Evolutionary conservation across 345 rosid genomes (phyloP), one percentile per base, ranked within the genome.

Genomic region (Sisymbrium irio): DNA sequence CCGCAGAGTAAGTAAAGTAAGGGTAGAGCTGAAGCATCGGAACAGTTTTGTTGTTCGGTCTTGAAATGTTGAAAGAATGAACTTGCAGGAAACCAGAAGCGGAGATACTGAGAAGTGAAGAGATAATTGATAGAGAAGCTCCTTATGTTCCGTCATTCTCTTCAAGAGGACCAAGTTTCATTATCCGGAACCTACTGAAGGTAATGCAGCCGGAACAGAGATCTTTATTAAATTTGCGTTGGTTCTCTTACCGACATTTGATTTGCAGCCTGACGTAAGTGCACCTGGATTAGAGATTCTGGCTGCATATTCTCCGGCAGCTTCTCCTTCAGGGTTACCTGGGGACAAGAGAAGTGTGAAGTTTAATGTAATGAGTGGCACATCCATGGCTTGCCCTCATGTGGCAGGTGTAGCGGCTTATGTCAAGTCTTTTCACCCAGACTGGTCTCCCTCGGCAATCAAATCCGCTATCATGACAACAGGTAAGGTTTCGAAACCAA

Each of bases 331-430:
- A 6, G 2, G 11, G 2, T 8, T 13, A 27, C n/a, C 30, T n/a
- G 13, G 0, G 41, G 79, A 82, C 66, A 55, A 25, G 19, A 53
- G 81, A 67, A 22, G 36, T 35, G 77, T 40, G 6, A 78, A 15
- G 7, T 84, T 50, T 75, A 75, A 33, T 57, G 41, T 82, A 50
- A 0, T 62, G 47, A 76, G 80, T 15, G 85, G 84, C 14, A 85
- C 86, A 10, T 85, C 84, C 14, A 77, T 85, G 86, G 36, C 83
- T 32, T 84, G 85, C 55, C 85, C 87, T 11, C 87, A 84, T 75
- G 82, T 45, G 20, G 77, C 80, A 39, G 78, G 83, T 67, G 78
- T 59, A 15, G 81, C 79, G 11, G 85, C 79, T 14, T 79, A 79
- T 33, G 76, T 82, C 32, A 82, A 82, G 56, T 45, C 79, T 5